phyloP scores from a whole-genome alignment of 1,284 basidiomycete genomes.

The Moniliella sp. region DNA sequence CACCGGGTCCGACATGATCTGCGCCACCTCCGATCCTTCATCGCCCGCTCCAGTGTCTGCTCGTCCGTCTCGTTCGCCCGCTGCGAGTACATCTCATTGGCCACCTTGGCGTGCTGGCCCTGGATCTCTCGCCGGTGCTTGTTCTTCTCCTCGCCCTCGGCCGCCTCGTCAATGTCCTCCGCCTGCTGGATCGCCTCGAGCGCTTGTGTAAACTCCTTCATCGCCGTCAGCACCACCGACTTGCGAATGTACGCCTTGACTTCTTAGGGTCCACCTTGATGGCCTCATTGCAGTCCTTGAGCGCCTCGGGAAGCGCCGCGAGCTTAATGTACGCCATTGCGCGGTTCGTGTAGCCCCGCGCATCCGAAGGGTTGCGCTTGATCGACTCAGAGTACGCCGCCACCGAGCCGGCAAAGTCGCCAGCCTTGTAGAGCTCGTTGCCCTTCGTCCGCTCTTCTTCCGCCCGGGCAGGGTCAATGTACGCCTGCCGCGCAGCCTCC shows the following conservation, averaged over 20 bases:
- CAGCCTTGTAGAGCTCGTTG: constrained; percentile 64
- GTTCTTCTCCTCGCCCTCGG: constrained; percentile 8
- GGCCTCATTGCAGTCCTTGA: constrained; percentile 83
- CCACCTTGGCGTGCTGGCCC: constrained; percentile 28
- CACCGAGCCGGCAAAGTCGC: constrained; percentile 46
- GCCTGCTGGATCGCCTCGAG: constrained; percentile 24
- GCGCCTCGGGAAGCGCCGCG: constrained; percentile 71
- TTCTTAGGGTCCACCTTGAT: constrained; percentile 66
- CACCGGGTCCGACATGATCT: constrained; percentile 39
- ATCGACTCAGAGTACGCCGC: constrained; percentile 84
- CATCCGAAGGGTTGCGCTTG: constrained; percentile 74
- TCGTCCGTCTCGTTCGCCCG: constrained; percentile 75
- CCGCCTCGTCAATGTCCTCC: constrained; percentile 10
- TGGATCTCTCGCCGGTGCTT: constrained; percentile 19
- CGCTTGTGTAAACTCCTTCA: constrained; percentile 72
- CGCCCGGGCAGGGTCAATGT: constrained; percentile 69
- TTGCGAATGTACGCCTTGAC: constrained; percentile 85
- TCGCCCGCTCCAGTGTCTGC: constrained; percentile 72
- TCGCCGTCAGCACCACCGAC: constrained; percentile 58
- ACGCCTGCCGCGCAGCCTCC: constrained; percentile 58
- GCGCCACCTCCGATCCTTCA: constrained; percentile 84
- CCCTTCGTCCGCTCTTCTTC: constrained; percentile 71
- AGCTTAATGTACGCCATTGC: constrained; percentile 92
- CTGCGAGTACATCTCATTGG: constrained; percentile 58
- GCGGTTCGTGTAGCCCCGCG: constrained; percentile 86